Evolutionary conservation across 1,139 yeast species (phyloP).

Genomic region (Zygosaccharomyces pseudobailii): DNA sequence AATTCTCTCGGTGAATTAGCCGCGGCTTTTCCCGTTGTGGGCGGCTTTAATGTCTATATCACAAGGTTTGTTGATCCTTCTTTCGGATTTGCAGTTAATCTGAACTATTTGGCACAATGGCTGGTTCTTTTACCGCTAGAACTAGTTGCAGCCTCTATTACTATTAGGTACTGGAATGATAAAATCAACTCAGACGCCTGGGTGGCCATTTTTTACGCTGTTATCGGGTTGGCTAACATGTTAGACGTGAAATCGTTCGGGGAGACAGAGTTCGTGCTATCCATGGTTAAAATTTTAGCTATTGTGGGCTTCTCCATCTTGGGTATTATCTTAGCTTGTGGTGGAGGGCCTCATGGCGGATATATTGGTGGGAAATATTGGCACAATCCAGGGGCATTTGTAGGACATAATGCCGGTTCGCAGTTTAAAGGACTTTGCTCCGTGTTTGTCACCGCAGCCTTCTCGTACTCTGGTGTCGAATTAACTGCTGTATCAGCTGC

Average conservation of each 20-base stretch:
- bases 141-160: constrained; percentile 53
- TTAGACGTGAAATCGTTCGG: constrained; percentile 34
- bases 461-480: constrained; percentile 60
- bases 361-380: constrained; percentile 51
- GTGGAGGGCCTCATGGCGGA: constrained; percentile 58
- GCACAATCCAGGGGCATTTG: constrained; percentile 61
- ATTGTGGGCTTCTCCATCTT: constrained; percentile 41
- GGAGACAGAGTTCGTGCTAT: constrained; percentile 55
- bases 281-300: constrained; percentile 53
- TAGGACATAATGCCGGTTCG: constrained; percentile 35
- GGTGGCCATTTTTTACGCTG: constrained; percentile 49
- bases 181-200: constrained; percentile 53
- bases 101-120: constrained; percentile 71
- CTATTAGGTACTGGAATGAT: constrained; percentile 58
- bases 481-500: constrained; percentile 84
- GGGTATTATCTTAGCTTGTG: constrained; percentile 60
- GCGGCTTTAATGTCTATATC: constrained; percentile 44
- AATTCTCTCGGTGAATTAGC: constrained; percentile 58
- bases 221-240: constrained; percentile 39
- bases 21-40: constrained; percentile 50
- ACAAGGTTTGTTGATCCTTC: constrained; percentile 55
- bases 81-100: constrained; percentile 64
- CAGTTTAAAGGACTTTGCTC: constrained; percentile 53
- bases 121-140: constrained; percentile 58
- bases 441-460: constrained; percentile 51